Evolutionary conservation across 169 alveolate species (phyloP), one percentile per base, ranked within the genome.

Genomic region (Cryptosporidium ryanae): DNA sequence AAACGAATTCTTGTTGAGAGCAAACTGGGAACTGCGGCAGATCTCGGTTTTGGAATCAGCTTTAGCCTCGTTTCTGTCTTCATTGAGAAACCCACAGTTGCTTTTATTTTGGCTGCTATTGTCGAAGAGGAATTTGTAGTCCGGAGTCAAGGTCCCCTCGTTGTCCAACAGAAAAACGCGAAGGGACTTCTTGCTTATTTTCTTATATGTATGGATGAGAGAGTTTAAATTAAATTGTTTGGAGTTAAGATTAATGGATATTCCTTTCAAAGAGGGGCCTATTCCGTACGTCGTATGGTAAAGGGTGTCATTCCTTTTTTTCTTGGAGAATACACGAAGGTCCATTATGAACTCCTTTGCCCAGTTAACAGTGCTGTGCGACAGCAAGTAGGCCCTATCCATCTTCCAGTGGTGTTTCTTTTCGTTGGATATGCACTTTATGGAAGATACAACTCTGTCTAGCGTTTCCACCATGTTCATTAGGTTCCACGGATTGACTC

Each of bases 401-500:
- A 68, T 54, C 17, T 54, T 68, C 83, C 83, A 68, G 1, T 68
- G 83, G 21, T 52, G 66, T 31, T 52, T 68, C 49, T 68, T 55
- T 18, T 68, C 67, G 1, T 49, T 64, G 6, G 64, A 68, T 15
- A 32, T 52, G 2, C 49, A 31, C 15, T 55, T 50, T 29, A 34
- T 55, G n/a, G 54, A 68, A 1, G 91, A 87, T 82, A 91, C 82
- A 17, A 90, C 91, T 55, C 82, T 63, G 65, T 92, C 95, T 82
- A 93, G 46, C 23, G 95, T 94, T 52, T 84, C 94, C 2, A 91
- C 91, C 50, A 93, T 91, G 50, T 83, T 91, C 54, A 92, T 93
- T 54, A 89, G 49, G 70, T 93, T 91, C 96, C 96, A 93, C 23
- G 96, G 96, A 76, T 93, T 92, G 21, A 92, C 91, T 32, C 95